Evolutionary conservation across 164 flowering plant species (phyloP), one percentile per base, ranked within the genome.

Genomic region (Sedum album): DNA sequence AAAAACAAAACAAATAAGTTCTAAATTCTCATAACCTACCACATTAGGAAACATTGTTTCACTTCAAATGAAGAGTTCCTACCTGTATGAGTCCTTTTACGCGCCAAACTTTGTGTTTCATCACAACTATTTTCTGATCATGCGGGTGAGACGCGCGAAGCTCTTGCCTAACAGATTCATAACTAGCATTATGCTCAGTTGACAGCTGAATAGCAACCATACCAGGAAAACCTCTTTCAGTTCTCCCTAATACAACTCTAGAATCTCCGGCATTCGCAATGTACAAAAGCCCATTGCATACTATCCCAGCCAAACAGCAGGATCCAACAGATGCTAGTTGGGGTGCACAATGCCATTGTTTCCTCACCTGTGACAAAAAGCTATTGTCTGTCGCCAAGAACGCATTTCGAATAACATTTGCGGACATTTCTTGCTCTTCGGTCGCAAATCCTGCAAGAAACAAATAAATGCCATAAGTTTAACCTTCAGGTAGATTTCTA

Each of bases 1-100:
- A n/a, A n/a, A n/a, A n/a, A n/a, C n/a, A n/a, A n/a, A n/a, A n/a
- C n/a, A n/a, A n/a, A n/a, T n/a, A n/a, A n/a, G n/a, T n/a, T n/a
- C n/a, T n/a, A n/a, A n/a, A n/a, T n/a, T n/a, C n/a, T n/a, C n/a
- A n/a, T n/a, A n/a, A n/a, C n/a, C n/a, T n/a, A n/a, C n/a, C n/a
- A n/a, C n/a, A n/a, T n/a, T n/a, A n/a, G 15, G n/a, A 33, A 31
- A 65, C 28, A 20, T 28, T 39, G 31, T 15, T 25, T 20, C 31
- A 4, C 49, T n/a, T n/a, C 65, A 10, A 36, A 57, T 1, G 25
- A 20, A n/a, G 39, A 13, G 18, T 11, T 0, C 17, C 20, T 80
- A 87, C 92, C 89, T 87, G 92, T 66, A 87, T 84, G 55, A 87
- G 57, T 38, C 92, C 92, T 75, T 85, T 87, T 8, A 87, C 88